phyloP scores from a whole-genome alignment of 202 grass and related monocot genomes.

The Brachypodium distachyon region DNA sequence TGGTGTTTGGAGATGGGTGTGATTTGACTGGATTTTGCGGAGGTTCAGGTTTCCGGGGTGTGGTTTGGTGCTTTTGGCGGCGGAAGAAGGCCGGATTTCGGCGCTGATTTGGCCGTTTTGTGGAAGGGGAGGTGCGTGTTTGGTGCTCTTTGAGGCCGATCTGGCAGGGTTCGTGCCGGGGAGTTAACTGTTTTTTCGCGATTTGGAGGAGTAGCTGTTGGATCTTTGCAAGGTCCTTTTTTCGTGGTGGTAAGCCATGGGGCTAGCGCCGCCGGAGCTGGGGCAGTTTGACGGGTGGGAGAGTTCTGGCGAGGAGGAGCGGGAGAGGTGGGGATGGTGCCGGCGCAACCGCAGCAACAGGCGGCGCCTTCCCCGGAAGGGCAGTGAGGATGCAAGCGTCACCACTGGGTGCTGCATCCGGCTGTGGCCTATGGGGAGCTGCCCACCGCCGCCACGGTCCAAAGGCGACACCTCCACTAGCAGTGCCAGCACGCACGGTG shows the following conservation, averaged over 20 bases:
- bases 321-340: constrained; percentile 48
- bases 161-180: constrained; percentile 3
- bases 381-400: constrained; percentile 17
- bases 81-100: neutral
- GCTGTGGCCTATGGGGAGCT: constrained; percentile 36
- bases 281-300: constrained; percentile 53
- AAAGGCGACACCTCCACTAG: constrained; percentile 74
- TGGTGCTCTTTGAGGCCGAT: constrained; percentile 15
- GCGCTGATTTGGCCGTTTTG: neutral
- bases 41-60: neutral
- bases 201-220: neutral
- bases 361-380: constrained; percentile 12
- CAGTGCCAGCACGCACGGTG: constrained; percentile 65
- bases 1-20: neutral
- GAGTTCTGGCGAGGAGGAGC: constrained; percentile 54
- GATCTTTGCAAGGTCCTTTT: neutral
- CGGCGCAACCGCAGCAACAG: constrained; percentile 34
- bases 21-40: constrained; percentile 6
- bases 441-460: constrained; percentile 41
- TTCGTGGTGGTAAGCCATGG: constrained; percentile 17
- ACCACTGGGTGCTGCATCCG: constrained; percentile 60
- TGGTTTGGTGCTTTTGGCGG: neutral
- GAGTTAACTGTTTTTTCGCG: neutral
- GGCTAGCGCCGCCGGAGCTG: constrained; percentile 53
- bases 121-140: neutral